Base-by-base conservation (phyloP, 768 basidiomycete genomes). In the Infundibulicybe gibba region DNA sequence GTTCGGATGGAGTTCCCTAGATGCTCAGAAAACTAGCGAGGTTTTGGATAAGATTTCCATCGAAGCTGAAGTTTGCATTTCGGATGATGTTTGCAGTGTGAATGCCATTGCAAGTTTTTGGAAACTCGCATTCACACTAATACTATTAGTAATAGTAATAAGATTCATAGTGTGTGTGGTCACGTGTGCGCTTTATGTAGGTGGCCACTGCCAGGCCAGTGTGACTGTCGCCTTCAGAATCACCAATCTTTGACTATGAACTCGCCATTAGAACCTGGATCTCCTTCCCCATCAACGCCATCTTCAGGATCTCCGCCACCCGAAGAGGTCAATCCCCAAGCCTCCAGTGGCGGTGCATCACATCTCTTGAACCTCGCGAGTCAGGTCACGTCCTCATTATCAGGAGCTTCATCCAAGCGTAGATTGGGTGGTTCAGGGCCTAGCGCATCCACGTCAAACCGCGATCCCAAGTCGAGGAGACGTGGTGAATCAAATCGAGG, bases 391-490 rank as follows among this genome's bases (percentile, higher is more conserved):
- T 59, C 66, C 12, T 53, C 68, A 3, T 59, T 73, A 33, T 48
- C 56, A 20, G 59, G 60, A 16, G 57, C 64, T 5, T 71, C 79
- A 10, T 79, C 79, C 53, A 75, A 79, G 13, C 73, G 77, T 31
- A 63, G 77, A n/a, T 77, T 77, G 5, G 67, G 65, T 33, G 69
- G 77, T n/a, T 63, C 71, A 32, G 67, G 69, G 12, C 69, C 65
- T 21, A 69, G 68, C 48, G 64, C 66, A 31, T 61, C 61, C 9
- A 64, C 70, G 35, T 71, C 73, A 31, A 67, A 66, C 49, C 67
- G 79, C 38, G 79, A 81, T 53, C 61, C 72, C 0, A 81, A 81
- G 51, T 67, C 72, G 14, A 65, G 79, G 52, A 72, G 72, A 45
- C 66, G 75, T 37, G 76, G 74, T 41, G 79, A 76, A 52, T 58